Evolutionary conservation across 495 filamentous ascomycete genomes (phyloP).

Genomic region (Penicillium simplicissimum): DNA sequence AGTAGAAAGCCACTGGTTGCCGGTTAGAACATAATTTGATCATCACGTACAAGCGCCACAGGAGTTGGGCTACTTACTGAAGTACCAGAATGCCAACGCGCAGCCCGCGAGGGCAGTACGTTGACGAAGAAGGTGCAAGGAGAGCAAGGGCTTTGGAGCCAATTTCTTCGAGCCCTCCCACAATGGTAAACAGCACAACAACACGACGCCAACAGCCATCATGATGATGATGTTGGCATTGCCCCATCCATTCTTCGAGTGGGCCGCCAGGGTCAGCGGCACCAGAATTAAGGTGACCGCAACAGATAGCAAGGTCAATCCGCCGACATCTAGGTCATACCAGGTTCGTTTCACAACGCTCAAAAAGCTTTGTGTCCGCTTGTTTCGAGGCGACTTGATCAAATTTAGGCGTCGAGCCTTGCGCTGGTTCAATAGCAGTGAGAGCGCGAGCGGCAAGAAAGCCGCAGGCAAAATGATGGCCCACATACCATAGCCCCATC

Average conservation of each 20-base stretch:
- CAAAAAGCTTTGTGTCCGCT: conserved; percentile 28
- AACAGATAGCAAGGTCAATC: conserved; percentile 55
- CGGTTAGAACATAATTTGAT: conserved; percentile 26
- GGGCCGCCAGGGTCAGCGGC: conserved; percentile 58
- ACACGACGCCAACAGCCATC: conserved; percentile 58
- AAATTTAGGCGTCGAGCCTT: conserved; percentile 54
- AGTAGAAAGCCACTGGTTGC: conserved; percentile 61
- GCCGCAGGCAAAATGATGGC: conserved; percentile 56
- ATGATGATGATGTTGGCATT: conserved; percentile 59
- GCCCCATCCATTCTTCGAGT: conserved; percentile 52
- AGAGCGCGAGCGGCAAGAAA: conserved; percentile 57
- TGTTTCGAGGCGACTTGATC: conserved; percentile 40
- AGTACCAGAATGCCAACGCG: conserved; percentile 61
- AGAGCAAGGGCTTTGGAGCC: conserved; percentile 59
- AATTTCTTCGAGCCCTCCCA: conserved; percentile 61
- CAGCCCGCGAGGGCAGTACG: conserved; percentile 62
- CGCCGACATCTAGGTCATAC: conserved; percentile 59
- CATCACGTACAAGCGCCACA: not conserved
- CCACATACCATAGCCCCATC: conserved; percentile 63
- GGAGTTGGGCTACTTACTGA: conserved; percentile 38
- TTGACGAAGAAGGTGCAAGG: conserved; percentile 60
- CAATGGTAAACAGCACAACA: conserved; percentile 55
- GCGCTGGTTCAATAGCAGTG: conserved; percentile 55
- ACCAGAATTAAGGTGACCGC: conserved; percentile 61
- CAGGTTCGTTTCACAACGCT: conserved; percentile 45